Base-by-base conservation (phyloP, 208 protist genomes). In the Crithidia acanthocephali region DNA sequence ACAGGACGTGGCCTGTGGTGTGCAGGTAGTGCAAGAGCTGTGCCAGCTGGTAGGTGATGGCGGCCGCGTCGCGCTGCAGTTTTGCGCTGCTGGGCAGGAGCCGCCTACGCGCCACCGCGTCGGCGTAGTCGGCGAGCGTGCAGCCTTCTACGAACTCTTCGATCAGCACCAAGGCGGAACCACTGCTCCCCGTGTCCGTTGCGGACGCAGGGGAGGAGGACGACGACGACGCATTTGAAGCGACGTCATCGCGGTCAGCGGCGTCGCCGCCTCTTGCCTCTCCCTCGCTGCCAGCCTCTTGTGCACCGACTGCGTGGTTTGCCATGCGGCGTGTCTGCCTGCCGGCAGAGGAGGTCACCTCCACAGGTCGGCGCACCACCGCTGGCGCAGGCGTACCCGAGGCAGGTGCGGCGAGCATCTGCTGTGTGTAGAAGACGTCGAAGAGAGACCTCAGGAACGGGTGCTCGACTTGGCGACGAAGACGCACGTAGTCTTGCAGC, bases 131-230 rank as follows among this genome's bases (percentile, higher is more conserved):
- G 22, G 65, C 64, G 16, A 78, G 59, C 20, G 72, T 68, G 23
- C 65, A 78, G 23, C 72, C 72, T n/a, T 68, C 58, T 2, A 67
- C 16, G 23, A 68, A 72, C 37, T 78, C 72, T 18, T 78, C 72
- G 0, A 78, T 44, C 2, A 78, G 20, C 2, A 78, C 65, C 0
- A 78, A 65, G 1, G 72, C 72, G 0, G 35, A 40, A 5, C 35
- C 35, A 40, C 8, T 40, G 35, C 8, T 40, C 8, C 8, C 35
- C 35, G 35, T 40, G 35, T 40, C 35, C 35, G 35, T 40, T 40
- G 35, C 11, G 8, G 18, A 44, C 3, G 51, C 10, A 42, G 37
- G 22, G 52, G n/a, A n/a, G 23, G 55, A 22, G 3, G 45, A 13
- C 9, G 16, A 18, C 30, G 15, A 22, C 11, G 47, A 16, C 6